Percentiles rank a stretch among this genome's conserved stretches.
Conservation (phyloP, 805 yeast species). For the Wickerhamiella musiphila region DNA sequence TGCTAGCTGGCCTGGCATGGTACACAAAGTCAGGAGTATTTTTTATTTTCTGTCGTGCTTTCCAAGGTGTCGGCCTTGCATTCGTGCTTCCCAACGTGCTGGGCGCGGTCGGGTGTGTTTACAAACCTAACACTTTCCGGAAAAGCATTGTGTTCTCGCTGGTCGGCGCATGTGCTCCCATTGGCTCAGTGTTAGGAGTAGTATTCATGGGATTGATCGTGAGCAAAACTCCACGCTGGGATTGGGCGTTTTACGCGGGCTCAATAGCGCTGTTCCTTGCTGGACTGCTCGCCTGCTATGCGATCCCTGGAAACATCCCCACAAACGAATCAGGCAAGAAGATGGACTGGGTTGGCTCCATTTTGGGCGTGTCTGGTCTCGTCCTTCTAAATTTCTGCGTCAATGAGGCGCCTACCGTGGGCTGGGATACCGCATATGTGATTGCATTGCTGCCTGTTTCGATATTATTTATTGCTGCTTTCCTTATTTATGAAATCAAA, state of each 20-base stretch:
- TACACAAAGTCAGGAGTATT: slow-evolving; percentile 23
- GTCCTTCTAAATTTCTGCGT: slow-evolving; percentile 49
- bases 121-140: slow-evolving; percentile 16
- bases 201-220: slow-evolving; percentile 22
- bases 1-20: slow-evolving; percentile 42
- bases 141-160: slow-evolving; percentile 40
- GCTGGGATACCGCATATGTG: slow-evolving; percentile 47
- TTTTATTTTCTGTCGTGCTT: slow-evolving; percentile 31
- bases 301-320: slow-evolving; percentile 11
- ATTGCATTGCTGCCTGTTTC: slow-evolving; percentile 41
- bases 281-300: slow-evolving; percentile 6
- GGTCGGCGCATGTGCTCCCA: slow-evolving; percentile 46
- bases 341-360: slow-evolving; percentile 38
- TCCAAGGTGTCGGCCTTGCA: slow-evolving; percentile 52
- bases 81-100: slow-evolving; percentile 41
- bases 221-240: slow-evolving; percentile 11
- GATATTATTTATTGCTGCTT: slow-evolving; percentile 29
- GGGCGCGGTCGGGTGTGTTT: slow-evolving; percentile 32
- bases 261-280: slow-evolving; percentile 18
- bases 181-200: slow-evolving; percentile 42
- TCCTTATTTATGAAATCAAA: slow-evolving; percentile 20
- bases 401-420: slow-evolving; percentile 60
- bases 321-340: slow-evolving; percentile 18
- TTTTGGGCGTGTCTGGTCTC: slow-evolving; percentile 40
- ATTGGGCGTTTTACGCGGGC: slow-evolving; percentile 28